Conservation (phyloP, 352 stramenopile genomes). For the Phytopythium oedochilum region DNA sequence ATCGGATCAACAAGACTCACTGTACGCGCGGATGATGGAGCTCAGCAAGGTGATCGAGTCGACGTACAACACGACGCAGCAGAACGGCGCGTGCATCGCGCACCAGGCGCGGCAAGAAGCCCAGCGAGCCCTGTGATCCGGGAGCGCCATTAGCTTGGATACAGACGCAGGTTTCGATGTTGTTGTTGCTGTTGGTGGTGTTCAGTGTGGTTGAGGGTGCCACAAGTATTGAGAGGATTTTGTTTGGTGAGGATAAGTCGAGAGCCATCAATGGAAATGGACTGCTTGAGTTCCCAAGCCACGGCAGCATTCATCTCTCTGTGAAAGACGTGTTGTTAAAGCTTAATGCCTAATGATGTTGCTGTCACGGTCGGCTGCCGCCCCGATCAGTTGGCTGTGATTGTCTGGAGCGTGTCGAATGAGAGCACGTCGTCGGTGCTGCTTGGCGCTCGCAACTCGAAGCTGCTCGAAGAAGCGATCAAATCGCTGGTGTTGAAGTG, state of each 20-base stretch:
- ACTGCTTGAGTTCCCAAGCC: too few relatives aligned
- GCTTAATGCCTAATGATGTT: too few relatives aligned
- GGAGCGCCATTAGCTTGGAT: too few relatives aligned
- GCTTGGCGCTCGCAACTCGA: constrained; percentile 6
- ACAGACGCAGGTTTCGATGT: too few relatives aligned
- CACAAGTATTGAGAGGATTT: too few relatives aligned
- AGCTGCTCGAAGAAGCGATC: constrained; percentile 10
- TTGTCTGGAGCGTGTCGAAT: constrained; percentile 23
- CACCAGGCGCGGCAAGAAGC: constrained; percentile 13
- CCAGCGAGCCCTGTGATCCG: not conserved
- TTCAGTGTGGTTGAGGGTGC: not conserved
- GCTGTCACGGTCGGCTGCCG: constrained; percentile 32
- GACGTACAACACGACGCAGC: constrained; percentile 30
- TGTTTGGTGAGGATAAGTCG: too few relatives aligned
- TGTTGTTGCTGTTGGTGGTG: not conserved
- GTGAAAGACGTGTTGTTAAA: too few relatives aligned
- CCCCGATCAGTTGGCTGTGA: constrained; percentile 34
- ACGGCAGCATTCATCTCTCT: too few relatives aligned
- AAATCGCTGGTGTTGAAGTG: too few relatives aligned
- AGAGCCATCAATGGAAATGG: too few relatives aligned
- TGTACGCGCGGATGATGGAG: constrained; percentile 34
- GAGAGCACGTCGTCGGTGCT: constrained; percentile 26
- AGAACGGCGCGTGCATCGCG: constrained; percentile 29
- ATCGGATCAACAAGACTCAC: constrained; percentile 11
- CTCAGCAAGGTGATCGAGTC: constrained; percentile 26